Conservation (phyloP, 176 grass and related monocot genomes). For the Hsuehochloa calcarea region DNA sequence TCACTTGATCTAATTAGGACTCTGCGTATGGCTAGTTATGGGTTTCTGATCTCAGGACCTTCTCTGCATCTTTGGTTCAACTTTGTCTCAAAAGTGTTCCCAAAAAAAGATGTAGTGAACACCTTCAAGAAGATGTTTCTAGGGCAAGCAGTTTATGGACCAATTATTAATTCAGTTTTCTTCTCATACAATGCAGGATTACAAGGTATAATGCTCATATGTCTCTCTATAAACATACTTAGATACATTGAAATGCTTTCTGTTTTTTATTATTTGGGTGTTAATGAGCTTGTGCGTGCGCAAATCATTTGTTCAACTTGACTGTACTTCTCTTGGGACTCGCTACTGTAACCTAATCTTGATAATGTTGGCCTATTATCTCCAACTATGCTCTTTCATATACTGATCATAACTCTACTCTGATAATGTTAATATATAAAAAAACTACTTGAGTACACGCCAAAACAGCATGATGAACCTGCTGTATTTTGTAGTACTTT, state of each 20-base stretch:
- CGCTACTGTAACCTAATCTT: background rate
- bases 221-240: background rate
- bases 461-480: background rate
- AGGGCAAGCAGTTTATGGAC: conserved; percentile 89
- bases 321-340: background rate
- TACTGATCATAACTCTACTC: background rate
- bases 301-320: background rate
- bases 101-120: conserved; percentile 72
- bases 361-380: background rate
- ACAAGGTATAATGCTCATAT: conserved; percentile 61
- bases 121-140: conserved; percentile 96
- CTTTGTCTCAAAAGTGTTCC: conserved; percentile 79
- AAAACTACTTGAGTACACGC: background rate
- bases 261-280: background rate
- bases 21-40: conserved; percentile 85
- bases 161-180: conserved; percentile 85
- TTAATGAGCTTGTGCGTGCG: background rate
- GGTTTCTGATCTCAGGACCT: conserved; percentile 73
- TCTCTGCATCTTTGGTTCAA: conserved; percentile 91
- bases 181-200: conserved; percentile 89
- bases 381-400: conserved; percentile 5
- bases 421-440: background rate
- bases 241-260: conserved; percentile 4
- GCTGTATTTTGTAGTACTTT: background rate
- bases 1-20: conserved; percentile 66